Conservation (phyloP, 2,329 filamentous ascomycete species). For the Aspergillus sp. region DNA sequence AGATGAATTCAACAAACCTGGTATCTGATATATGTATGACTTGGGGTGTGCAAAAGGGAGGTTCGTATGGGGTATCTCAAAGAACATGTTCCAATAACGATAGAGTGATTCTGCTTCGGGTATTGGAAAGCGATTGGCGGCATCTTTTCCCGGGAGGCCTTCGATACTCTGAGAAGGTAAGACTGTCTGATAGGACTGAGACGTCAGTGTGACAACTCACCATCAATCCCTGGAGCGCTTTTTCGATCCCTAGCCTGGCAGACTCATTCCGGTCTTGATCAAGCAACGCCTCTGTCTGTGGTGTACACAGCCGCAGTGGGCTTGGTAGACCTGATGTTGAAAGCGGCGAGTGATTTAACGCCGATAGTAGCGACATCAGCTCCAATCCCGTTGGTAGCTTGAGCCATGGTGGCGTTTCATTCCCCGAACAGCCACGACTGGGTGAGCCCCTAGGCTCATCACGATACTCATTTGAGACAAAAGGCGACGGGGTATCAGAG, state of each 20-base stretch:
- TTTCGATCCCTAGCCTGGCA: neutral
- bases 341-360: neutral
- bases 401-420: neutral
- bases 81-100: neutral
- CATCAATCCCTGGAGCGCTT: neutral
- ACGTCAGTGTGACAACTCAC: neutral
- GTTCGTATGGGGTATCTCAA: neutral
- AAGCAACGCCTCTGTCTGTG: neutral
- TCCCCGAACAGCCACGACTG: neutral
- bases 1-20: neutral
- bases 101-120: neutral
- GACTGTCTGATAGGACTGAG: neutral
- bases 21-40: neutral
- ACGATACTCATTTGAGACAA: neutral
- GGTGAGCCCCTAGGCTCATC: neutral
- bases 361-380: neutral
- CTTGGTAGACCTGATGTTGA: neutral
- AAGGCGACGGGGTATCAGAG: neutral
- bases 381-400: neutral
- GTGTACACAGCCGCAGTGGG: neutral
- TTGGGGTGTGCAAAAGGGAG: neutral
- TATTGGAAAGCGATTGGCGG: neutral
- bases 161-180: neutral
- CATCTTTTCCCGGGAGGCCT: neutral
- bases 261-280: neutral